Conservation (phyloP, 257 asterid species). For the Orobanche coerulescens region DNA sequence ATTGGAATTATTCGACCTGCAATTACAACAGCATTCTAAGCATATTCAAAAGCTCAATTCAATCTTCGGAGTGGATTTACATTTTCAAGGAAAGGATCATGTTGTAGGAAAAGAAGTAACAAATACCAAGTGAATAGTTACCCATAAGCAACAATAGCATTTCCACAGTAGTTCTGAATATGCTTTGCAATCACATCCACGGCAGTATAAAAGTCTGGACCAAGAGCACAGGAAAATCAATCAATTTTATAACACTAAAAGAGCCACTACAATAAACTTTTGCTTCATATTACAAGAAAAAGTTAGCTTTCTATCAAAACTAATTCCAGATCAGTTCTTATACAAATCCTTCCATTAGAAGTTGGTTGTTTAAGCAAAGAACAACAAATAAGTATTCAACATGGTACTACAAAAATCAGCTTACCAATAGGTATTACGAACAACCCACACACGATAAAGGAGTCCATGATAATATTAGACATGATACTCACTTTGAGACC, state of each 20-base stretch:
- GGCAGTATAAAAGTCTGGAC: conserved; percentile 91
- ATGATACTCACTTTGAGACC: background rate
- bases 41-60: background rate
- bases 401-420: background rate
- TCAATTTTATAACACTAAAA: conserved; percentile 9
- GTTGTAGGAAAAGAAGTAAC: conserved; percentile 5
- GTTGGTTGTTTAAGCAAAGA: background rate
- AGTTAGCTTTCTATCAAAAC: background rate
- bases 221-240: conserved; percentile 22
- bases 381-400: background rate
- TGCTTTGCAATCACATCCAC: conserved; percentile 83
- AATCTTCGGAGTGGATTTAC: conserved; percentile 6
- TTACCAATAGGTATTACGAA: background rate
- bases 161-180: conserved; percentile 41
- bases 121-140: conserved; percentile 24
- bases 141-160: conserved; percentile 73
- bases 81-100: conserved; percentile 13
- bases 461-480: background rate
- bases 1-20: background rate
- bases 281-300: background rate
- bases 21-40: conserved; percentile 3
- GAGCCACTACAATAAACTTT: background rate
- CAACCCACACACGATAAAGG: background rate
- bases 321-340: no score
- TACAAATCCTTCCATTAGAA: no score